Conservation (phyloP, 1,284 basidiomycete genomes). For the Porphyrellus sp. region DNA sequence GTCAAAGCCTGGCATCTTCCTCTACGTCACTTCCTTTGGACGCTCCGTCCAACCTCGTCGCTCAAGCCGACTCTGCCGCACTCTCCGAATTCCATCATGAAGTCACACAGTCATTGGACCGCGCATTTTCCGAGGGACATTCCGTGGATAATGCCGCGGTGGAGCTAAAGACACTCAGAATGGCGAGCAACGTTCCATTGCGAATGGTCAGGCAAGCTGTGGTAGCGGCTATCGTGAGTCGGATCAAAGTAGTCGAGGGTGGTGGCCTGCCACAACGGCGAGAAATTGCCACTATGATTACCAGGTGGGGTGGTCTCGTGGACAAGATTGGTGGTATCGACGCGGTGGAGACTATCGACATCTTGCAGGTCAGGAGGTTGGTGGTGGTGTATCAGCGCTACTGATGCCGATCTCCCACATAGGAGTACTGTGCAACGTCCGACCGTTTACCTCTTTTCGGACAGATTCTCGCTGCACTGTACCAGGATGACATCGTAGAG, state of each 20-base stretch:
- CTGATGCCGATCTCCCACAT: slow-evolving; percentile 6
- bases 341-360: slow-evolving; percentile 66
- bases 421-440: slow-evolving; percentile 66
- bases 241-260: slow-evolving; percentile 55
- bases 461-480: slow-evolving; percentile 69
- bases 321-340: slow-evolving; percentile 74
- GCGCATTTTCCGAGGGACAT: slow-evolving; percentile 88
- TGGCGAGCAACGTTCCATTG: slow-evolving; percentile 88
- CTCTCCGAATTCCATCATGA: slow-evolving; percentile 76
- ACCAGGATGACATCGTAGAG: slow-evolving; percentile 75
- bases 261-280: slow-evolving; percentile 53
- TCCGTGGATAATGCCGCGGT: slow-evolving; percentile 89
- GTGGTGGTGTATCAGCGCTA: not conserved
- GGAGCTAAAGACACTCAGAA: slow-evolving; percentile 90
- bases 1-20: slow-evolving; percentile 43
- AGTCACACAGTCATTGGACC: slow-evolving; percentile 77
- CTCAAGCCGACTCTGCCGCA: slow-evolving; percentile 43
- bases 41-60: slow-evolving; percentile 36
- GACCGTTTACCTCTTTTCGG: slow-evolving; percentile 65
- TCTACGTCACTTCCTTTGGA: slow-evolving; percentile 38
- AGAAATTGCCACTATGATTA: slow-evolving; percentile 57
- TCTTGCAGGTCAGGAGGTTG: slow-evolving; percentile 62
- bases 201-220: slow-evolving; percentile 77
- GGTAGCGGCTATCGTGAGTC: slow-evolving; percentile 67
- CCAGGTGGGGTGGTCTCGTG: slow-evolving; percentile 71